Conservation (phyloP, 108 stramenopile genomes). For the Bacterosira constricta region DNA sequence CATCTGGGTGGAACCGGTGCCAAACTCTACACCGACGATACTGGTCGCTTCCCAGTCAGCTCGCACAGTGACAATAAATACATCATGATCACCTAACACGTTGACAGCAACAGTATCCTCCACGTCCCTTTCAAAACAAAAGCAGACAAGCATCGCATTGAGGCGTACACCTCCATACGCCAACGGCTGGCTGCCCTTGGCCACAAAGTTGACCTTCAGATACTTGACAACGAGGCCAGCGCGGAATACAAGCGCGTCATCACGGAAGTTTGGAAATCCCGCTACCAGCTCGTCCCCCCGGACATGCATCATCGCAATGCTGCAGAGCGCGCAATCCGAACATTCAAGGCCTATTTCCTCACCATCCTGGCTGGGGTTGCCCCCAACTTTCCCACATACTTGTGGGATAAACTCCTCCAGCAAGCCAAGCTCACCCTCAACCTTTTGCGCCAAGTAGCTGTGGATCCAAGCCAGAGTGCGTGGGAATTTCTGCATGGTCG, state of each 20-base stretch:
- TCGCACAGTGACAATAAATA: background rate
- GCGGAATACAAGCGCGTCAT: background rate
- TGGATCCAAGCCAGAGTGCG: too few species aligned
- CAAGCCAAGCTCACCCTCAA: constrained; percentile 43
- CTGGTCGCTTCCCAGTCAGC: background rate
- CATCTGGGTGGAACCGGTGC: too few species aligned
- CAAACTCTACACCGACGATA: background rate
- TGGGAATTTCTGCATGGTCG: too few species aligned
- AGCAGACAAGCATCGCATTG: background rate
- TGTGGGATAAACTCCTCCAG: constrained; percentile 40
- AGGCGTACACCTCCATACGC: background rate
- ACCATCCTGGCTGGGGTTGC: constrained; percentile 27
- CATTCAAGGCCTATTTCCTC: constrained; percentile 51
- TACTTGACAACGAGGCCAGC: background rate
- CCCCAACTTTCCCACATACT: constrained; percentile 28
- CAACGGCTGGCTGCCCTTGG: background rate
- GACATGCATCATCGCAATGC: constrained; percentile 37
- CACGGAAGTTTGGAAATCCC: background rate
- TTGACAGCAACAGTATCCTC: background rate
- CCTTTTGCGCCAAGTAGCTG: constrained; percentile 34
- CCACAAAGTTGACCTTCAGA: background rate
- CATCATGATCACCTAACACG: background rate
- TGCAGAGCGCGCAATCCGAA: constrained; percentile 51
- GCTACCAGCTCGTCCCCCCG: constrained; percentile 43
- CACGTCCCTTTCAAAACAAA: background rate